Base-by-base conservation (phyloP, 495 filamentous ascomycete genomes). In the Podospora pseudoanserina region DNA sequence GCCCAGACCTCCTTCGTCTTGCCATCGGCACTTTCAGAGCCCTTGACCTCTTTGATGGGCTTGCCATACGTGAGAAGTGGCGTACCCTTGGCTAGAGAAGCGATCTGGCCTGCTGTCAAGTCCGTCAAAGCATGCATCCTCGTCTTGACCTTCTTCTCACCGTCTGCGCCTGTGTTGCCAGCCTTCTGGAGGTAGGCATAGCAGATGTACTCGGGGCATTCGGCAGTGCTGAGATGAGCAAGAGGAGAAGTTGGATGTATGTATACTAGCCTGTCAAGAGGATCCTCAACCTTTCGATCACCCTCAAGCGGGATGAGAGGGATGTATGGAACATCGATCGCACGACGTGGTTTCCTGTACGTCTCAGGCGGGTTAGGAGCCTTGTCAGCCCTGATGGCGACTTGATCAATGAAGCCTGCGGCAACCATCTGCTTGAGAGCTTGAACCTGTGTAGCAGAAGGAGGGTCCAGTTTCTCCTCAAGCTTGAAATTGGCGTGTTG, bases 381-480 rank as follows among this genome's bases (percentile, higher is more conserved):
- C 11, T 94, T 82, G 76, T 98, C 94, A 3, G 93, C 92, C 68
- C 95, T 92, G 74, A 98, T 94, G 63, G 96, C 96, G 62, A 99
- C 85, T 67, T 97, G 90, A 80, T 98, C 96, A 70, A 99, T 89
- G 81, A 97, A 99, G 3, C 93, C 96, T 0, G 93, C 91, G 0
- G 94, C 91, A 61, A 92, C 86, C 74, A 98, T 94, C 75, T 97
- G 92, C 73, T 94, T 93, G 9, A 99, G 84, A 0, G 92, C 88
- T 69, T 91, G 90, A 34, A 94, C 76, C 70, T 96, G 90, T 59
- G 89, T 88, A 0, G 86, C 71, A 0, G 87, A 85, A 3, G 94
- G 94, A 2, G 87, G 85, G 5, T 91, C 86, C 0, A 97, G 84
- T 55, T 86, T 84, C 13, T 86, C 80, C 7, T 85, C 73, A 67